Evolutionary conservation across 2,329 filamentous ascomycete species (phyloP), one percentile per base, ranked within the genome.

Genomic region (Fusarium sp.): DNA sequence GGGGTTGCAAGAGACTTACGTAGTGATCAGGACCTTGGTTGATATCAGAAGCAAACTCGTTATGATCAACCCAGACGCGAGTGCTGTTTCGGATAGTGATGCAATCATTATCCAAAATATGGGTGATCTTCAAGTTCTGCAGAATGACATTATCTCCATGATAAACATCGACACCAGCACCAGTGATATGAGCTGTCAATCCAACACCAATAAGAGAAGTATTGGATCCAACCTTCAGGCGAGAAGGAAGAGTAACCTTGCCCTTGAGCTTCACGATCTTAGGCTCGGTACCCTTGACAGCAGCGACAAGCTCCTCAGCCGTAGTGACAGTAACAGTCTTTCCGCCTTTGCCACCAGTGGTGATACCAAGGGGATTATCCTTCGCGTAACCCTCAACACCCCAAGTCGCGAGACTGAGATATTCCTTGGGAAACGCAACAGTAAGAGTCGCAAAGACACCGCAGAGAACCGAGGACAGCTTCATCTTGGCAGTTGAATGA

Each of bases 61-160:
- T 85, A 72, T 87, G 85, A 57, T 87, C 85, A 30, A 87, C 77
- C 85, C 85, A 87, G 2, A 86, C 82, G 6, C 84, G 78, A 4
- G 84, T 86, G 32, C 82, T 81, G 78, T 85, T 84, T n/a, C 82
- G 80, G 41, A 86, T 81, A 9, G 82, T 84, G 62, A 87, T 84
- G 67, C 81, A 80, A 62, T 87, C 85, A 22, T 82, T 82, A 54
- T 81, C 83, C 8, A 81, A 50, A 38, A 85, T 83, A 51, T 82
- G 73, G 62, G 74, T 77, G 42, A 81, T 80, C 68, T 81, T 81
- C 24, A 81, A 58, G 68, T 85, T 85, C 47, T 82, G 82, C 18
- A 85, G 69, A 45, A 85, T 83, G 17, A 85, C 82, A 55, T 85
- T 85, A 34, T 80, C 78, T 9, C 77, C 78, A 17, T 81, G 75